These are phyloP conservation scores for Penicillium ochrochloron DNA, from an alignment of 495 filamentous ascomycete species.

Conservation along the genomic window DNA sequence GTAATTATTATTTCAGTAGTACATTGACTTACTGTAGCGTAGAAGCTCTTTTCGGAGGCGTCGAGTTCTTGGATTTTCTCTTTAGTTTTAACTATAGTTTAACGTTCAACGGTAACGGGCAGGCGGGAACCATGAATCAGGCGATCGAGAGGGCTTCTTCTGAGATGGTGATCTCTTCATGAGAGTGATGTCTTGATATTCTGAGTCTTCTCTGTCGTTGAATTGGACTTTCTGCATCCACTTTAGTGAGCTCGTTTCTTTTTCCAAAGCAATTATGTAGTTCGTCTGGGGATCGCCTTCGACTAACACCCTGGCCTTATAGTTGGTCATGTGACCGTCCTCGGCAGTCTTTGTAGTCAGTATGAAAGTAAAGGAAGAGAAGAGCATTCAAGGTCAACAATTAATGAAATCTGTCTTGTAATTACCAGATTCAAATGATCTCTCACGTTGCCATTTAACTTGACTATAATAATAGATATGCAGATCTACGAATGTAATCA, in stretches of 20 bases:
- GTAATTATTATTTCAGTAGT: background rate
- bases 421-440: background rate
- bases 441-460: background rate
- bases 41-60: no score
- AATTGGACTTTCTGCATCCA: conserved; percentile 1
- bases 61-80: background rate
- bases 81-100: conserved; percentile 2
- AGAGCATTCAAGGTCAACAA: background rate
- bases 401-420: background rate
- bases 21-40: no score
- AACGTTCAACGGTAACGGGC: conserved; percentile 6
- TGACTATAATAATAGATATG: background rate
- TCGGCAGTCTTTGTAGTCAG: no score
- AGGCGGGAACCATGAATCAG: background rate
- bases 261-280: conserved; percentile 5
- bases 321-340: conserved; percentile 3
- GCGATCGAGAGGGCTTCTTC: no score
- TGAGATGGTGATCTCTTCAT: background rate
- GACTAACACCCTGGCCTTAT: background rate
- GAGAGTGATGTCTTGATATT: background rate
- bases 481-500: background rate
- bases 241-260: background rate
- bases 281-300: background rate
- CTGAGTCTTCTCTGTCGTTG: background rate
- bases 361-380: background rate